Evolutionary conservation across 106 monocot genomes (phyloP).

Genomic region (Iris macrosiphon): DNA sequence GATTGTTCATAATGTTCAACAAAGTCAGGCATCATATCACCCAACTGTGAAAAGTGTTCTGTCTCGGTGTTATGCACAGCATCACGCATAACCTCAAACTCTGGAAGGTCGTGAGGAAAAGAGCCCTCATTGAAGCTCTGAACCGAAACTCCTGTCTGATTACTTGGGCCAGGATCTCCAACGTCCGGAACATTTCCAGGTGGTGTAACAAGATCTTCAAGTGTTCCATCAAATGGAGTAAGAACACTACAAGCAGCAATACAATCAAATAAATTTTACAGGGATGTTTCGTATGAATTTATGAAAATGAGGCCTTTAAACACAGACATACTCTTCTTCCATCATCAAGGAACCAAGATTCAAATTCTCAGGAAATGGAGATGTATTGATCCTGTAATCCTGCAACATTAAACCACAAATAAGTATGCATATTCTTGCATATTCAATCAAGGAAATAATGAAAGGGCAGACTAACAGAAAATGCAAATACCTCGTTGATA

Average conservation of each 20-base stretch:
- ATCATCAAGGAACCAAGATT: conserved; percentile 20
- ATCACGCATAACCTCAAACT: conserved; percentile 44
- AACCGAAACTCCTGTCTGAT: background rate
- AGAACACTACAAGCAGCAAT: conserved; percentile 21
- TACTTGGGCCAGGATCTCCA: background rate
- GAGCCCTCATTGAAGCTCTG: background rate
- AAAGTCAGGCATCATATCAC: conserved; percentile 2
- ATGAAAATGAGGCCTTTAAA: background rate
- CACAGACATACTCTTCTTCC: conserved; percentile 45
- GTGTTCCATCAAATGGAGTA: conserved; percentile 27
- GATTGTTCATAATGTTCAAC: conserved; percentile 10
- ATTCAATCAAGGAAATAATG: background rate
- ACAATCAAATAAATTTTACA: background rate
- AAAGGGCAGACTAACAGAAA: background rate
- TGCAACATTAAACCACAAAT: conserved; percentile 8
- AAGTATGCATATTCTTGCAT: background rate
- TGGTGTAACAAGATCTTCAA: conserved; percentile 10
- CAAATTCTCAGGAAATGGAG: conserved; percentile 6
- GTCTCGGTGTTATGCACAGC: conserved; percentile 16
- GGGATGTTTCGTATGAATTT: background rate
- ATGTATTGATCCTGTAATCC: conserved; percentile 18
- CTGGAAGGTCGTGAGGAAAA: conserved; percentile 22
- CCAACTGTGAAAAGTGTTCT: conserved; percentile 1
- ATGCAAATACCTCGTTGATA: conserved; percentile 31
- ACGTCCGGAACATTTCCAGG: conserved; percentile 6